phyloP scores from a whole-genome alignment of 768 basidiomycete species.

The Clitopilus passeckerianus region DNA sequence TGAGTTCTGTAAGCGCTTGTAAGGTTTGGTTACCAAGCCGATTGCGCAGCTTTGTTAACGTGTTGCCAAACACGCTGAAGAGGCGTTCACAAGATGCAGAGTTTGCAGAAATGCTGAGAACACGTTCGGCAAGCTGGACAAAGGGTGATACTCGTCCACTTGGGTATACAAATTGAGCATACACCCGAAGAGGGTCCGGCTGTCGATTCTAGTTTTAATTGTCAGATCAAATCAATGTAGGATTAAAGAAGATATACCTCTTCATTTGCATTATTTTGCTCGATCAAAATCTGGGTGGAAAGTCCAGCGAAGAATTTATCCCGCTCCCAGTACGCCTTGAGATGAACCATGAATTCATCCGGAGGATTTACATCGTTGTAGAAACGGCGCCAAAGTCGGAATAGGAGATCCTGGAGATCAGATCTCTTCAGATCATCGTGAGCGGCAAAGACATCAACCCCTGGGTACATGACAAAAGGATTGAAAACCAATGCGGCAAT shows the following conservation, averaged over 20 bases:
- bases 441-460: constrained; percentile 7
- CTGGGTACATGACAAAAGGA: constrained; percentile 9
- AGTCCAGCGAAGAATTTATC: neutral
- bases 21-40: constrained; percentile 15
- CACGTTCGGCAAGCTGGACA: constrained; percentile 12
- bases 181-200: neutral
- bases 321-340: neutral
- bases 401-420: constrained; percentile 8
- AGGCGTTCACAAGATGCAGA: constrained; percentile 25
- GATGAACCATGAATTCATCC: too few species aligned
- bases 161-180: neutral
- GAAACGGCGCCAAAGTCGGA: constrained; percentile 9
- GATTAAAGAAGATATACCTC: too few species aligned
- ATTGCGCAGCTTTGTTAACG: constrained; percentile 19
- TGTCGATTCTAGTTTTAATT: constrained; percentile 4
- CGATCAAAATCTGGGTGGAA: neutral
- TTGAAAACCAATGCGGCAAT: constrained; percentile 20
- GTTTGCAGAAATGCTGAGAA: constrained; percentile 20
- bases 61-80: constrained; percentile 24
- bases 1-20: constrained; percentile 17
- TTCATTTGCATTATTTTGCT: neutral
- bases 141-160: constrained; percentile 6
- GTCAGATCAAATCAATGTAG: too few species aligned
- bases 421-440: constrained; percentile 6
- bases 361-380: constrained; percentile 1